A percentile compares a stretch with the other conserved stretches of the same genome.
Conservation (phyloP, 2,329 filamentous ascomycete genomes). For the Talaromyces sp. region DNA sequence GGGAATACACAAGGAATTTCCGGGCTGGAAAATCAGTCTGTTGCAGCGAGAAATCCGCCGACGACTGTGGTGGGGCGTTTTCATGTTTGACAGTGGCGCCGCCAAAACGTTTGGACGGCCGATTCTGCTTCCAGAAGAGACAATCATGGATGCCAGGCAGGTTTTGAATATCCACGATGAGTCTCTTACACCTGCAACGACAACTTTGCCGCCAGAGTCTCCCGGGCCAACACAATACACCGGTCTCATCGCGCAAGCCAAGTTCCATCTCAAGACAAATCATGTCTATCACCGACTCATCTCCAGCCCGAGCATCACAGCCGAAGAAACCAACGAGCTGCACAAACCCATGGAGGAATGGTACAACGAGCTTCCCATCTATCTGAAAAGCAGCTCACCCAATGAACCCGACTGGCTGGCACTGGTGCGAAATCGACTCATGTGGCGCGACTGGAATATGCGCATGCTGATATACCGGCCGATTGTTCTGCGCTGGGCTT, state of each 20-base stretch:
- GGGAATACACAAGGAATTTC: constrained; percentile 48
- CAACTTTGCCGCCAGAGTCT: constrained; percentile 30
- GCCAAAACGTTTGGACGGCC: constrained; percentile 48
- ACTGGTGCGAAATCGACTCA: constrained; percentile 33
- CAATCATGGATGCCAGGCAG: constrained; percentile 39
- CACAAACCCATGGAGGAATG: constrained; percentile 40
- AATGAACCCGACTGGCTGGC: constrained; percentile 32
- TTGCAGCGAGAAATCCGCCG: constrained; percentile 37
- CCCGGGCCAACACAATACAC: constrained; percentile 39
- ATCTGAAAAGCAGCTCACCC: constrained; percentile 30
- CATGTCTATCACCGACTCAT: constrained; percentile 41
- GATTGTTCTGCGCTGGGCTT: constrained; percentile 37
- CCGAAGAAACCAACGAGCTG: constrained; percentile 36
- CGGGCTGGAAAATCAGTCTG: constrained; percentile 41
- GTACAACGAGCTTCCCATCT: constrained; percentile 36
- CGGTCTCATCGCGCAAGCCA: constrained; percentile 36
- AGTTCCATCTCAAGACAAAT: constrained; percentile 40
- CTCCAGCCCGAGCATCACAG: constrained; percentile 35
- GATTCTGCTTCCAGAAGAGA: constrained; percentile 40
- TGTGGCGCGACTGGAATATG: constrained; percentile 41
- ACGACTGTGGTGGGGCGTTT: constrained; percentile 39
- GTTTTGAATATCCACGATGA: constrained; percentile 42
- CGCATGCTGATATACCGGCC: constrained; percentile 41
- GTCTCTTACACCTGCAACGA: constrained; percentile 32
- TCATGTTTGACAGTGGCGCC: constrained; percentile 46